Percentiles rank a stretch among this genome's conserved stretches.
These are phyloP conservation scores for Aaosphaeria pasadenensis DNA, from an alignment of 2,329 filamentous ascomycete genomes.

Conservation along the genomic window DNA sequence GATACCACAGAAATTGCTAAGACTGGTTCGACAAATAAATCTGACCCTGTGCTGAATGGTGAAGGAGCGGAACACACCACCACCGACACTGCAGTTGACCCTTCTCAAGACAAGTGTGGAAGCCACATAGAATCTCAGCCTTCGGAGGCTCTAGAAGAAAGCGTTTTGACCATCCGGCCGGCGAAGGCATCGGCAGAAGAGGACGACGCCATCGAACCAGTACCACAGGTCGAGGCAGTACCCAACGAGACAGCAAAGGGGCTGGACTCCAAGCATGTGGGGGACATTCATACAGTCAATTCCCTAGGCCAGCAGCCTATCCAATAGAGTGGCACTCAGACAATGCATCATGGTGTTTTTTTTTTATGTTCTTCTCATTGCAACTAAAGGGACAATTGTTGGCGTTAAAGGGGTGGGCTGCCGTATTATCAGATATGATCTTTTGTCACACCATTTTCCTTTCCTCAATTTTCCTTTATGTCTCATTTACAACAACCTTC, in stretches of 20 bases:
- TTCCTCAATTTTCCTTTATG: too few relatives aligned
- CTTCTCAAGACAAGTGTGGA: background rate
- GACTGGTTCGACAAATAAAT: background rate
- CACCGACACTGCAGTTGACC: conserved; percentile 10
- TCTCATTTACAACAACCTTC: too few relatives aligned
- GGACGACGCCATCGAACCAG: conserved; percentile 25
- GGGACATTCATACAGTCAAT: conserved; percentile 28
- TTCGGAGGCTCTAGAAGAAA: conserved; percentile 18
- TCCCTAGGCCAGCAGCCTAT: conserved; percentile 22
- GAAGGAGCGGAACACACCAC: conserved; percentile 8
- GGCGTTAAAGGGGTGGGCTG: too few relatives aligned
- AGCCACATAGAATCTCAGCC: conserved; percentile 1
- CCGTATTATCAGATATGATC: too few relatives aligned
- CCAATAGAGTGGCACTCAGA: conserved; percentile 17
- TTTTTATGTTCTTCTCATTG: too few relatives aligned
- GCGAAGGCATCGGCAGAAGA: conserved; percentile 8
- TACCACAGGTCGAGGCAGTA: conserved; percentile 20
- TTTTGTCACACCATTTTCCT: too few relatives aligned
- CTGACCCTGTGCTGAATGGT: conserved; percentile 22
- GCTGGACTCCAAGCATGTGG: conserved; percentile 31
- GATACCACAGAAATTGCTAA: conserved; percentile 4
- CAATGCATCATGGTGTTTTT: background rate
- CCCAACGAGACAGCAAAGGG: conserved; percentile 9
- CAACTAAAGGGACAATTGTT: too few relatives aligned
- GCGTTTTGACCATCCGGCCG: conserved; percentile 27